Evolutionary conservation across 2,329 filamentous ascomycete species (phyloP).

Genomic region (Cercospora brassicicola): DNA sequence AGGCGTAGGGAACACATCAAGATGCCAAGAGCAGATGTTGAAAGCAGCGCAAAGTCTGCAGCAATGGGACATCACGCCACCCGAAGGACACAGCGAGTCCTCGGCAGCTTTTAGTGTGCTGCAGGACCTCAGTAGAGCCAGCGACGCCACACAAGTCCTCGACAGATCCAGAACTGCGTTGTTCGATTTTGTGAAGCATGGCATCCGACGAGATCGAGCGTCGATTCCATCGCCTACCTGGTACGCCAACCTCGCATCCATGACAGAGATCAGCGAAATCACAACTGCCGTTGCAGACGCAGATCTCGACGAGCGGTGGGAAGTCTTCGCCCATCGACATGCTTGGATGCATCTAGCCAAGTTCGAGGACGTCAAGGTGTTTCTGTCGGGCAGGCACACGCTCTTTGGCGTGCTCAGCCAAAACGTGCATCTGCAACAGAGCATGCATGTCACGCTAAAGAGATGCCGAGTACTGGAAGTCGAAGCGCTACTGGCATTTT

Average conservation of each 20-base stretch:
- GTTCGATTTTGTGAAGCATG: slow-evolving; percentile 16
- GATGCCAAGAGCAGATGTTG: slow-evolving; percentile 22
- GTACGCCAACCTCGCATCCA: slow-evolving; percentile 61
- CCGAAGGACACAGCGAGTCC: slow-evolving; percentile 49
- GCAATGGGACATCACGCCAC: slow-evolving; percentile 85
- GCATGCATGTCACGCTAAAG: slow-evolving; percentile 60
- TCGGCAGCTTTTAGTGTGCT: slow-evolving; percentile 73
- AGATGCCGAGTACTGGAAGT: slow-evolving; percentile 72
- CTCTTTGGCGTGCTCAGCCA: slow-evolving; percentile 77
- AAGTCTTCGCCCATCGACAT: slow-evolving; percentile 64
- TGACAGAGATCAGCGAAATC: slow-evolving; percentile 81
- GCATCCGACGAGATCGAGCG: not conserved
- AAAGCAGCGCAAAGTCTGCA: slow-evolving; percentile 66
- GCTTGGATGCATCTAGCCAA: slow-evolving; percentile 70
- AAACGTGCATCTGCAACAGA: slow-evolving; percentile 62
- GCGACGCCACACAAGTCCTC: slow-evolving; percentile 14
- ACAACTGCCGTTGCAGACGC: slow-evolving; percentile 60
- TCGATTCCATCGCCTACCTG: slow-evolving; percentile 26
- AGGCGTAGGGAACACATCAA: slow-evolving; percentile 59
- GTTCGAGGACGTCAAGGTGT: slow-evolving; percentile 74
- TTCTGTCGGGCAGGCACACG: slow-evolving; percentile 80
- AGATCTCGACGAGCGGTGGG: slow-evolving; percentile 63
- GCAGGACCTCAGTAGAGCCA: slow-evolving; percentile 60
- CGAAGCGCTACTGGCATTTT: slow-evolving; percentile 71
- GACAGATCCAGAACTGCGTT: slow-evolving; percentile 16